Base-by-base conservation (phyloP, 2,329 filamentous ascomycete species). In the Trichoderma lentiforme region DNA sequence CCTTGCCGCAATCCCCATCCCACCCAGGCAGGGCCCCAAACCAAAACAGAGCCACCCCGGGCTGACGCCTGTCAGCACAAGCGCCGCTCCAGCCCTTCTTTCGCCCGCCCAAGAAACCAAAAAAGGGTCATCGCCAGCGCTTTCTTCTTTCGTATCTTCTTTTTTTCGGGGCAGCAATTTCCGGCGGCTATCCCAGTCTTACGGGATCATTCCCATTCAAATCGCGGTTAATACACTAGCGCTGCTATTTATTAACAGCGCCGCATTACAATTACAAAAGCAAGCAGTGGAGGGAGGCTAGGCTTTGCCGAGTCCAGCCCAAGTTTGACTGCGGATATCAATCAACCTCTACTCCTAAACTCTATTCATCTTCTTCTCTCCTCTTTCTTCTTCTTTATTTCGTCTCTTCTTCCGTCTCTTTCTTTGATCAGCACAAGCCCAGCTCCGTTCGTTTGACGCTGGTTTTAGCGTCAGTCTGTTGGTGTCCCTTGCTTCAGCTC, bases 61-160 rank as follows among this genome's bases (percentile, higher is more conserved):
- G 66, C 66, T 69, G 66, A 69, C 66, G 57, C 66, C 66, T 69
- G 66, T 69, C 56, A 69, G 66, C 66, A 69, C n/a, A 68, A 68
- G 51, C 63, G 64, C 65, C 36, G 34, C 51, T 68, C 65, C 53
- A 32, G 24, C 28, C 21, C 24, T 15, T 24, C 9, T 5, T 14
- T 11, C n/a, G 6, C 34, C 60, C 32, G n/a, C 58, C 58, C 9
- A 24, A 39, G n/a, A 36, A 69, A 51, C 43, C 43, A 21, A n/a
- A 58, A 57, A 36, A 39, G 32, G 56, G 26, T 34, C 66, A 43
- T 69, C 26, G 63, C 63, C 63, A 34, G 32, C 53, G 43, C 56
- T 51, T 51, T 62, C 14, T 60, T 47, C 14, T 61, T 34, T 61
- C 28, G 28, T 36, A n/a, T 43, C 39, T 43, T 43, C 7, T 43